Evolutionary conservation across 2,329 filamentous ascomycete species (phyloP).

Genomic region (Pseudocercospora fuligena): DNA sequence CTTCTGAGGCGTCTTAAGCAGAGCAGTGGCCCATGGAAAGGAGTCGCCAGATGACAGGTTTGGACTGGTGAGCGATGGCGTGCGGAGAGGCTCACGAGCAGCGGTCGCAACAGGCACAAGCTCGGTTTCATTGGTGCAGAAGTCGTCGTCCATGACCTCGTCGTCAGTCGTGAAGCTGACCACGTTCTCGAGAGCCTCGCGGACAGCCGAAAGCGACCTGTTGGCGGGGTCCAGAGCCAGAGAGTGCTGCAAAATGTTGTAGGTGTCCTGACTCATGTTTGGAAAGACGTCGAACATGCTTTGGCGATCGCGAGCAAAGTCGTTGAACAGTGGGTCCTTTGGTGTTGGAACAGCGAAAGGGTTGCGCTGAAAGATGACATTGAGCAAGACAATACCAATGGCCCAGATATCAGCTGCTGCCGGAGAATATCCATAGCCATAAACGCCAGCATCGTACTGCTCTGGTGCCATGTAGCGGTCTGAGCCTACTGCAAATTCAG

Average conservation of each 20-base stretch:
- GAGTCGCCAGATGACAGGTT: slow-evolving; percentile 74
- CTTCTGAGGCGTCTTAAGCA: slow-evolving; percentile 75
- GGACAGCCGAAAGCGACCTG: slow-evolving; percentile 78
- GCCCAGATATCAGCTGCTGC: slow-evolving; percentile 96
- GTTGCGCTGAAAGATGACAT: slow-evolving; percentile 95
- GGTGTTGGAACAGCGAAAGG: slow-evolving; percentile 90
- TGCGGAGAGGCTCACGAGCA: slow-evolving; percentile 93
- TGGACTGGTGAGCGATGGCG: slow-evolving; percentile 90
- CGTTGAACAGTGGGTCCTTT: slow-evolving; percentile 88
- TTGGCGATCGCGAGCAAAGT: slow-evolving; percentile 92
- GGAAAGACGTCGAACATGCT: slow-evolving; percentile 98
- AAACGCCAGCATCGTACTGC: slow-evolving; percentile 87
- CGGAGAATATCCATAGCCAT: slow-evolving; percentile 77
- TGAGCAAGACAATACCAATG: slow-evolving; percentile 93
- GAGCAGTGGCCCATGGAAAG: slow-evolving; percentile 93
- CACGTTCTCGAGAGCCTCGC: slow-evolving; percentile 76
- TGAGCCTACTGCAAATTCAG: slow-evolving; percentile 91
- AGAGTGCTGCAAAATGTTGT: slow-evolving; percentile 87
- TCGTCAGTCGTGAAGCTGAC: slow-evolving; percentile 94
- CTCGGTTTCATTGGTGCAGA: slow-evolving; percentile 77
- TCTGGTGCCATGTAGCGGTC: slow-evolving; percentile 99
- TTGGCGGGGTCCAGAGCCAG: slow-evolving; percentile 89
- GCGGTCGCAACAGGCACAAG: slow-evolving; percentile 73
- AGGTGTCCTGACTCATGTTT: slow-evolving; percentile 98
- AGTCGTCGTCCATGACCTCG: slow-evolving; percentile 90